These are phyloP conservation scores for Megacollybia marginata DNA, from an alignment of 768 basidiomycete species.

Conservation along the genomic window DNA sequence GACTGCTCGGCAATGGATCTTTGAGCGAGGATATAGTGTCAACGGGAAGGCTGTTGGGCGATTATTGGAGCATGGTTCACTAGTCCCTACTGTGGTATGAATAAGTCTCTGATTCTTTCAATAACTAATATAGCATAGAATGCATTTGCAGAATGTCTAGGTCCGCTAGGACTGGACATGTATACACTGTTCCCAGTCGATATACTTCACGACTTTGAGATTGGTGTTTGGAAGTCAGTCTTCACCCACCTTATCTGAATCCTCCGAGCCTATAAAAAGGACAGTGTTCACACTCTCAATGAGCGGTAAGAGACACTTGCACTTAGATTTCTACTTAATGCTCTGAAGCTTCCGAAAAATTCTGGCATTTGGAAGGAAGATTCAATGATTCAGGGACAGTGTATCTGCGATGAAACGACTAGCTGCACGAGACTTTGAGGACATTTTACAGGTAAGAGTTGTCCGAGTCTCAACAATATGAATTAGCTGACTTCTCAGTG, in stretches of 20 bases:
- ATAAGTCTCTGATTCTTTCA: neutral
- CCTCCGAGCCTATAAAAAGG: slow-evolving; percentile 4
- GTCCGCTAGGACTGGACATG: slow-evolving; percentile 7
- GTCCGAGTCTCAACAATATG: neutral
- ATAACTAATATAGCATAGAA: slow-evolving; percentile 14
- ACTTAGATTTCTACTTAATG: neutral
- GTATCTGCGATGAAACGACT: slow-evolving; percentile 11
- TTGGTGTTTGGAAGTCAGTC: slow-evolving; percentile 16
- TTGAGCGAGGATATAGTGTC: slow-evolving; percentile 5
- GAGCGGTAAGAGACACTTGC: slow-evolving; percentile 2
- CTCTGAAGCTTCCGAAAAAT: neutral
- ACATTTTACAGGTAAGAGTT: slow-evolving; percentile 16
- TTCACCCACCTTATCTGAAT: slow-evolving; percentile 17
- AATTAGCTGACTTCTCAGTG: slow-evolving; percentile 9
- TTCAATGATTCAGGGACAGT: slow-evolving; percentile 12
- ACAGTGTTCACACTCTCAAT: slow-evolving; percentile 9
- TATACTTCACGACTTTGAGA: slow-evolving; percentile 16
- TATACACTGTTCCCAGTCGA: slow-evolving; percentile 11
- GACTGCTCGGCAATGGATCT: slow-evolving; percentile 2
- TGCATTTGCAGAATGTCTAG: slow-evolving; percentile 14
- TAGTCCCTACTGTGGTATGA: slow-evolving; percentile 8
- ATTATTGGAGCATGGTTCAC: slow-evolving; percentile 5
- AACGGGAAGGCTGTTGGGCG: neutral
- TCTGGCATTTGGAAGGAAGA: slow-evolving; percentile 5
- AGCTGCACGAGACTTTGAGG: slow-evolving; percentile 18